Conservation (phyloP, 2,329 filamentous ascomycete genomes). For the Exophiala sideris region DNA sequence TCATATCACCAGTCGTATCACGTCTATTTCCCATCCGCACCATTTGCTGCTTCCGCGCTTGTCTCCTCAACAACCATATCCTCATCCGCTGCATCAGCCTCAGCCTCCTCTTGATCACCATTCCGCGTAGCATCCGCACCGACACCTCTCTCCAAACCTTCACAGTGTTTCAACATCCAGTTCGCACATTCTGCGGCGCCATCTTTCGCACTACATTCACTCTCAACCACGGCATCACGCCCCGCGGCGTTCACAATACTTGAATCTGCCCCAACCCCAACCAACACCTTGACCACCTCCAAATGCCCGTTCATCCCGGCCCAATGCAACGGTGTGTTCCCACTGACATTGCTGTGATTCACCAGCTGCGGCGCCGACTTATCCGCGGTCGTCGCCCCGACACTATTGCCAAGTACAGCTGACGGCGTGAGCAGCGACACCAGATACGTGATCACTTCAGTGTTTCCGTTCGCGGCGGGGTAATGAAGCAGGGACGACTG, state of each 20-base stretch:
- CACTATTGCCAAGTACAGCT: background rate
- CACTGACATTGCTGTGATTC: conserved; percentile 67
- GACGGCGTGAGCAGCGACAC: conserved; percentile 16
- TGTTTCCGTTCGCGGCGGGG: conserved; percentile 84
- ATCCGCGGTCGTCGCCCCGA: conserved; percentile 33
- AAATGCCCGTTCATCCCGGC: conserved; percentile 86
- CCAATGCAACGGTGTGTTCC: conserved; percentile 93
- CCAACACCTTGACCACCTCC: conserved; percentile 70
- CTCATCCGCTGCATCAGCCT: background rate
- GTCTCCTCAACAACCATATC: background rate
- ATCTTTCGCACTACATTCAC: conserved; percentile 50
- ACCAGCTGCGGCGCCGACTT: conserved; percentile 27
- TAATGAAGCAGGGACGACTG: conserved; percentile 67
- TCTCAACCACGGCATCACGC: conserved; percentile 70
- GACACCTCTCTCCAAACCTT: conserved; percentile 22
- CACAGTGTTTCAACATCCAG: conserved; percentile 30
- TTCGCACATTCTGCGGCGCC: conserved; percentile 23
- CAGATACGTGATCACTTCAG: conserved; percentile 54
- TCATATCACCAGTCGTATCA: background rate
- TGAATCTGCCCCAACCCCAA: conserved; percentile 73
- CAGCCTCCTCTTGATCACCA: conserved; percentile 9
- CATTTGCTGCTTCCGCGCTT: background rate
- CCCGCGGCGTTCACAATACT: conserved; percentile 77
- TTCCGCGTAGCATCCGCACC: background rate
- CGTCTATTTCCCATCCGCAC: background rate